Evolutionary conservation across 1,284 basidiomycete genomes (phyloP).

Genomic region (Sporisorium iseilematis-ciliati): DNA sequence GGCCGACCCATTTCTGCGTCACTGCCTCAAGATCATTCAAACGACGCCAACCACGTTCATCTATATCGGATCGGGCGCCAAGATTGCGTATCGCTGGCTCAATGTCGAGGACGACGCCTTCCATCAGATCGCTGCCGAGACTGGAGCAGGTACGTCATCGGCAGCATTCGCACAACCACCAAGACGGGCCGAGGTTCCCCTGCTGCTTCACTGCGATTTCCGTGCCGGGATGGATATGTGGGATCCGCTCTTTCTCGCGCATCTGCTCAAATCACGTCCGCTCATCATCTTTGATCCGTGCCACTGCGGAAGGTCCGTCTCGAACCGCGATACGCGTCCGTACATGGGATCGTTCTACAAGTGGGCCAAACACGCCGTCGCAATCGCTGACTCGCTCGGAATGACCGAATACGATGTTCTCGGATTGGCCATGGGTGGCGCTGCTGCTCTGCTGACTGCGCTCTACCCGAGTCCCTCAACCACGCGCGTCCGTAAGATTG

Average conservation of each 20-base stretch:
- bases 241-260: slow-evolving; percentile 51
- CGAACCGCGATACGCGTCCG: slow-evolving; percentile 40
- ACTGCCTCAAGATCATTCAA: slow-evolving; percentile 40
- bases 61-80: slow-evolving; percentile 43
- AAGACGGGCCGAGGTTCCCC: slow-evolving; percentile 21
- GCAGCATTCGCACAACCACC: not conserved
- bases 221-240: slow-evolving; percentile 44
- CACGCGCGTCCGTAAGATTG: slow-evolving; percentile 35
- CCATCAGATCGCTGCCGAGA: slow-evolving; percentile 21
- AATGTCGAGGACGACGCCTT: slow-evolving; percentile 31
- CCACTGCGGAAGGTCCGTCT: slow-evolving; percentile 40
- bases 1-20: slow-evolving; percentile 37
- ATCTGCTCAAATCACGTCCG: slow-evolving; percentile 48
- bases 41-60: slow-evolving; percentile 39
- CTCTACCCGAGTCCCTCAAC: slow-evolving; percentile 32
- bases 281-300: slow-evolving; percentile 44
- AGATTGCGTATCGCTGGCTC: slow-evolving; percentile 52
- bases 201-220: slow-evolving; percentile 45
- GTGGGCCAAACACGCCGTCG: slow-evolving; percentile 45
- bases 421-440: slow-evolving; percentile 35
- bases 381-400: slow-evolving; percentile 33
- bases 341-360: slow-evolving; percentile 51
- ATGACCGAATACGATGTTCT: slow-evolving; percentile 38
- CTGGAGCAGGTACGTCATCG: slow-evolving; percentile 10
- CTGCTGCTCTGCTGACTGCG: slow-evolving; percentile 35